phyloP scores from a whole-genome alignment of 2,329 filamentous ascomycete species.

The Arthrobotrys musiformis region DNA sequence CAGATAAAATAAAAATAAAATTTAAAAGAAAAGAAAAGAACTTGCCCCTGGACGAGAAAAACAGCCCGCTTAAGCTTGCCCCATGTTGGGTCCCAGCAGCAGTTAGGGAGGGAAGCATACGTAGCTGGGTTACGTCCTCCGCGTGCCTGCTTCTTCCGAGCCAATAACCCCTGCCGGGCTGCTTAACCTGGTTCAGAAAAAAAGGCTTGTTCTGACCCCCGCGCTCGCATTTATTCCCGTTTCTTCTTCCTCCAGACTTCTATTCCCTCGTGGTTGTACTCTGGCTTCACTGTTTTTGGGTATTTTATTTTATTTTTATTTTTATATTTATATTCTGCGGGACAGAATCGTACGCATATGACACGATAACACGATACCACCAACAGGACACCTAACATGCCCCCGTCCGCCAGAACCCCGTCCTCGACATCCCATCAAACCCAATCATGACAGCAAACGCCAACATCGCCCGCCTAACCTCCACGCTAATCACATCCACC shows the following conservation, averaged over 20 bases:
- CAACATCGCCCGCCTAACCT: constrained; percentile 17
- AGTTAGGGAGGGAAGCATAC: neutral
- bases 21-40: neutral
- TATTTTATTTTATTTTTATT: neutral
- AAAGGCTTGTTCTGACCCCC: constrained; percentile 17
- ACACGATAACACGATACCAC: neutral
- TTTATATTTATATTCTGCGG: neutral
- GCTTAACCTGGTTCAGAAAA: neutral
- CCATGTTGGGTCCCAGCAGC: neutral
- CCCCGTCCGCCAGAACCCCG: neutral
- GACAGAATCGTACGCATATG: neutral
- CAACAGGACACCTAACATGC: neutral
- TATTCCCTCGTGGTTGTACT: neutral
- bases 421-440: constrained; percentile 7
- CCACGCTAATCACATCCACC: constrained; percentile 18
- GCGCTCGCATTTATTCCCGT: neutral
- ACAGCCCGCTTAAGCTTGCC: constrained; percentile 1
- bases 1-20: neutral
- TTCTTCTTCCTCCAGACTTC: neutral
- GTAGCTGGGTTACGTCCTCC: neutral
- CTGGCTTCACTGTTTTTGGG: neutral
- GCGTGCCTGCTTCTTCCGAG: neutral
- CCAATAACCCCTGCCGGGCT: neutral
- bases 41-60: constrained; percentile 6
- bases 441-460: constrained; percentile 17